Conservation (phyloP, 345 rosid genomes). For the Nephelium lappaceum region DNA sequence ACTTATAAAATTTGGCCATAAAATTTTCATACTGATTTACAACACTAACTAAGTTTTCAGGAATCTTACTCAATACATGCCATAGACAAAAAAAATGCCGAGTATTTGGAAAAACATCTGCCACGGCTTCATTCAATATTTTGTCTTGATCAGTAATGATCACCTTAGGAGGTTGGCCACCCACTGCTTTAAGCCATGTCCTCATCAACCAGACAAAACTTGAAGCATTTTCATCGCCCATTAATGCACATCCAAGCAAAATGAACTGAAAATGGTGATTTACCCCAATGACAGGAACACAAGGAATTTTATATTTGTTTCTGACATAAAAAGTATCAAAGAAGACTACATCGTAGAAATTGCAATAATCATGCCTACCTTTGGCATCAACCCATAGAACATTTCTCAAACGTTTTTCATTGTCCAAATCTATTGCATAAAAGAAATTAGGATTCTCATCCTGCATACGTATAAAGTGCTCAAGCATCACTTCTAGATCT, state of each 20-base stretch:
- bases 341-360: constrained; percentile 42
- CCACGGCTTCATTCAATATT: constrained; percentile 38
- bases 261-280: constrained; percentile 46
- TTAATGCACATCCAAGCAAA: constrained; percentile 47
- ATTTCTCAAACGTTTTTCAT: constrained; percentile 37
- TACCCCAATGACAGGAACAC: constrained; percentile 46
- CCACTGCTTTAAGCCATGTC: constrained; percentile 45
- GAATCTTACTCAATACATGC: constrained; percentile 41
- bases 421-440: constrained; percentile 42
- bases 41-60: constrained; percentile 25
- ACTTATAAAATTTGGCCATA: constrained; percentile 32
- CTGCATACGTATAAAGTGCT: constrained; percentile 42
- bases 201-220: constrained; percentile 42
- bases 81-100: constrained; percentile 47
- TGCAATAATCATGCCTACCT: constrained; percentile 36
- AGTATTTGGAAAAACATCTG: constrained; percentile 34
- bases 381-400: constrained; percentile 50
- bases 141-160: constrained; percentile 42
- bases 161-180: constrained; percentile 39
- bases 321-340: constrained; percentile 40
- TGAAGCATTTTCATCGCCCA: constrained; percentile 35
- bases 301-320: constrained; percentile 39
- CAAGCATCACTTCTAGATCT: constrained; percentile 37
- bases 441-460: constrained; percentile 42
- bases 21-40: constrained; percentile 30